phyloP scores from a whole-genome alignment of 306 rosid species.

The Dryas drummondii region DNA sequence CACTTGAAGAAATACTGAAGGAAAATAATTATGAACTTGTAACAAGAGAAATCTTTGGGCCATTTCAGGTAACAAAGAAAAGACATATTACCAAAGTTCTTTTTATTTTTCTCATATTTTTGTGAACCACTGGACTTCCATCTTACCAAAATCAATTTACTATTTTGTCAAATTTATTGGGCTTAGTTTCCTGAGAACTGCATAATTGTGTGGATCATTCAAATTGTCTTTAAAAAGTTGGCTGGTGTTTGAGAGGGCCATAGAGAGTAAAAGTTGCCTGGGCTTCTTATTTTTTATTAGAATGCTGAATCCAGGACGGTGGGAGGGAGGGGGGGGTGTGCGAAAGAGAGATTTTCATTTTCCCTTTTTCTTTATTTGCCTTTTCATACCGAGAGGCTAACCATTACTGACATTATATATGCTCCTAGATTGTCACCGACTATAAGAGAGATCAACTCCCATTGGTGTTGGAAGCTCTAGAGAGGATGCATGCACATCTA shows the following conservation, averaged over 20 bases:
- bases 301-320: too few relatives aligned
- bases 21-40: slow-evolving; percentile 69
- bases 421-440: slow-evolving; percentile 64
- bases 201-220: neutral
- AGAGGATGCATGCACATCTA: slow-evolving; percentile 90
- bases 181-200: neutral
- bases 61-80: slow-evolving; percentile 70
- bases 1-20: slow-evolving; percentile 82
- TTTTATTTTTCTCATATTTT: neutral
- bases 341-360: neutral
- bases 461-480: slow-evolving; percentile 72
- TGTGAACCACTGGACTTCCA: neutral
- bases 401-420: slow-evolving; percentile 13
- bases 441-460: slow-evolving; percentile 70
- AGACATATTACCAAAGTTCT: neutral
- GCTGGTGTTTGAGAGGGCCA: neutral
- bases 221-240: neutral
- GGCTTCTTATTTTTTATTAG: neutral
- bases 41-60: slow-evolving; percentile 92
- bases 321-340: too few relatives aligned
- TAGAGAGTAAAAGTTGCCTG: neutral
- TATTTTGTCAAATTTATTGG: neutral
- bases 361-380: neutral
- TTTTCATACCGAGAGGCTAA: neutral
- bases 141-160: neutral